Percentiles rank a stretch among this genome's conserved stretches.
Conservation (phyloP, 1,139 yeast species). For the Nakaseomyces kungkrabaensis region DNA sequence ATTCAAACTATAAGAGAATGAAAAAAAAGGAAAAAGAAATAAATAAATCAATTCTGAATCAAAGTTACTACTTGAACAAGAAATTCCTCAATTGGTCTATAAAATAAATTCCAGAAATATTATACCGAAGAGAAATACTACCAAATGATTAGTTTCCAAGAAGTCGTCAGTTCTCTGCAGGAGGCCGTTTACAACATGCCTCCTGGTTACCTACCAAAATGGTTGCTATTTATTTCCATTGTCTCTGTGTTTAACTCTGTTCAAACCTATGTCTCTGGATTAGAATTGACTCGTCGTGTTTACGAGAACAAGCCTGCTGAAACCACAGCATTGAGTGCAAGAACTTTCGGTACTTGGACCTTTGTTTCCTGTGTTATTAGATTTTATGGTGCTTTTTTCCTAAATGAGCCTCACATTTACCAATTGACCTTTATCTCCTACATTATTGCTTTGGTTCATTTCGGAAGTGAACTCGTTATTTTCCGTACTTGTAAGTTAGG, state of each 20-base stretch:
- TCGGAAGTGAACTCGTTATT: slow-evolving; percentile 70
- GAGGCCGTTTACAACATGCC: slow-evolving; percentile 20
- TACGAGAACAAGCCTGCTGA: slow-evolving; percentile 58
- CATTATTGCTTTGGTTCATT: slow-evolving; percentile 74
- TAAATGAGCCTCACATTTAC: slow-evolving; percentile 58
- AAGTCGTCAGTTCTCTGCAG: slow-evolving; percentile 18
- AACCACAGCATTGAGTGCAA: slow-evolving; percentile 71
- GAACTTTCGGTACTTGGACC: slow-evolving; percentile 99
- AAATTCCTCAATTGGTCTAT: no score
- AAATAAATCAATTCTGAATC: no score
- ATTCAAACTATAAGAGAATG: neutral
- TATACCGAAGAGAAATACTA: neutral
- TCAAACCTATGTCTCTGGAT: slow-evolving; percentile 75
- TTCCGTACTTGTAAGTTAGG: slow-evolving; percentile 76
- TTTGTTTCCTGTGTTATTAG: slow-evolving; percentile 76
- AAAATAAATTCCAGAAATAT: no score
- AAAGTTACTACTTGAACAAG: no score
- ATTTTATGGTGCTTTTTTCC: slow-evolving; percentile 75
- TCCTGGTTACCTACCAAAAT: slow-evolving; percentile 46
- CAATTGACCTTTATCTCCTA: slow-evolving; percentile 78
- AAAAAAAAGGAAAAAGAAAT: no score
- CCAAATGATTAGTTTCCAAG: slow-evolving; percentile 17
- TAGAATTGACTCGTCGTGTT: slow-evolving; percentile 65
- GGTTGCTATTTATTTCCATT: slow-evolving; percentile 69
- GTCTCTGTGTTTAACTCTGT: slow-evolving; percentile 85